phyloP scores from a whole-genome alignment of 2,329 filamentous ascomycete genomes.

The Diatrype stigma region DNA sequence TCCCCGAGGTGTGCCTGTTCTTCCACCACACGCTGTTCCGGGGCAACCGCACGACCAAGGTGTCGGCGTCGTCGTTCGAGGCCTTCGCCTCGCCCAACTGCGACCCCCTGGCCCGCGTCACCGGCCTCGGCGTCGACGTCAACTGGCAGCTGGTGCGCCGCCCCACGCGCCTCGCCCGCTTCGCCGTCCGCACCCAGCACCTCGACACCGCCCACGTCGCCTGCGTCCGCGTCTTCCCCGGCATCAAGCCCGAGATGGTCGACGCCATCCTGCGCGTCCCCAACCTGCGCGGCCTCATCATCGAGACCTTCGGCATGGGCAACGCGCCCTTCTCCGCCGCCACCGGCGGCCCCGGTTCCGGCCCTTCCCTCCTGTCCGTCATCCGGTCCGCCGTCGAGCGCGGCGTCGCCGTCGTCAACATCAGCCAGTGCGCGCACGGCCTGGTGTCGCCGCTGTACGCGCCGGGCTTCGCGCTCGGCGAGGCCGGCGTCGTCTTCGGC shows the following conservation, averaged over 20 bases:
- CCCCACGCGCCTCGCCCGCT: conserved; percentile 69
- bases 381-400: conserved; percentile 72
- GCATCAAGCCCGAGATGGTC: conserved; percentile 90
- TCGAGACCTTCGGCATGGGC: conserved; percentile 91
- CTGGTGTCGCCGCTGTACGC: conserved; percentile 77
- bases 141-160: conserved; percentile 75
- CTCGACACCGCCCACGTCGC: conserved; percentile 86
- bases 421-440: conserved; percentile 81
- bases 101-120: conserved; percentile 75
- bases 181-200: conserved; percentile 63
- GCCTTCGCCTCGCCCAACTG: conserved; percentile 89
- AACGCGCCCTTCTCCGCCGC: conserved; percentile 77
- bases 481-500: conserved; percentile 83
- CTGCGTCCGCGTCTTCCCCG: conserved; percentile 84
- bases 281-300: conserved; percentile 73
- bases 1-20: conserved; percentile 89
- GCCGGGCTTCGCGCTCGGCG: conserved; percentile 70
- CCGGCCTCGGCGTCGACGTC: conserved; percentile 74
- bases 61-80: conserved; percentile 79
- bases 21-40: conserved; percentile 90
- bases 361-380: conserved; percentile 67
- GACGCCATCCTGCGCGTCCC: conserved; percentile 75
- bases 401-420: conserved; percentile 82
- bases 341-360: conserved; percentile 50
- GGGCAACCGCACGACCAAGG: conserved; percentile 83